phyloP scores from a whole-genome alignment of 2,329 filamentous ascomycete genomes.

The Basipetospora chlamydospora region DNA sequence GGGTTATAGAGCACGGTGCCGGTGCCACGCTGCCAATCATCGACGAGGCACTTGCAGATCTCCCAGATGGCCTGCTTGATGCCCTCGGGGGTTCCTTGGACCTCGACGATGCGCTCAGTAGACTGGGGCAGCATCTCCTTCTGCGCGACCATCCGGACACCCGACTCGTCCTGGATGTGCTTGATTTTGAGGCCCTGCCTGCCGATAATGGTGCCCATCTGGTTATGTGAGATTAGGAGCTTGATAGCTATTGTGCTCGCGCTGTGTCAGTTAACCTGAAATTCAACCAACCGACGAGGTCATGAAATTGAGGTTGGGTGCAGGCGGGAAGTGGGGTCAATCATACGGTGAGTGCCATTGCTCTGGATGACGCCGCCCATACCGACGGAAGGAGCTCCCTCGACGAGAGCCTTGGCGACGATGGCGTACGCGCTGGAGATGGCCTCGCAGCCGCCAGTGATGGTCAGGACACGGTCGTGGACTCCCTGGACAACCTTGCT shows the following conservation, averaged over 20 bases:
- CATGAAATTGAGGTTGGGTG: no score
- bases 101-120: conserved; percentile 92
- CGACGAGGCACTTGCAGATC: conserved; percentile 95
- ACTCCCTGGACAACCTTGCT: conserved; percentile 98
- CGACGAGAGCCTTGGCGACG: conserved; percentile 79
- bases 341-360: conserved; percentile 89
- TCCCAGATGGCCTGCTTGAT: conserved; percentile 97
- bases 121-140: conserved; percentile 99
- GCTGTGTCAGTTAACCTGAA: no score
- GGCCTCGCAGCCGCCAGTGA: conserved; percentile 77
- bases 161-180: conserved; percentile 93
- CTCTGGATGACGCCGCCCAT: conserved; percentile 84
- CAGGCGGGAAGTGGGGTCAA: no score
- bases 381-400: conserved; percentile 86
- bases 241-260: conserved; percentile 86
- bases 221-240: conserved; percentile 96
- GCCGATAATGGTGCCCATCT: conserved; percentile 99
- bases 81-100: conserved; percentile 86
- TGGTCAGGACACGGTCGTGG: conserved; percentile 90
- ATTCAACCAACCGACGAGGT: no score
- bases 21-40: conserved; percentile 94
- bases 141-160: conserved; percentile 97
- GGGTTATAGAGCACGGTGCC: conserved; percentile 97
- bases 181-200: conserved; percentile 97
- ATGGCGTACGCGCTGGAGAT: conserved; percentile 88